Conservation (phyloP, 371 early-diverging fungal species). For the Mortierella sp. region DNA sequence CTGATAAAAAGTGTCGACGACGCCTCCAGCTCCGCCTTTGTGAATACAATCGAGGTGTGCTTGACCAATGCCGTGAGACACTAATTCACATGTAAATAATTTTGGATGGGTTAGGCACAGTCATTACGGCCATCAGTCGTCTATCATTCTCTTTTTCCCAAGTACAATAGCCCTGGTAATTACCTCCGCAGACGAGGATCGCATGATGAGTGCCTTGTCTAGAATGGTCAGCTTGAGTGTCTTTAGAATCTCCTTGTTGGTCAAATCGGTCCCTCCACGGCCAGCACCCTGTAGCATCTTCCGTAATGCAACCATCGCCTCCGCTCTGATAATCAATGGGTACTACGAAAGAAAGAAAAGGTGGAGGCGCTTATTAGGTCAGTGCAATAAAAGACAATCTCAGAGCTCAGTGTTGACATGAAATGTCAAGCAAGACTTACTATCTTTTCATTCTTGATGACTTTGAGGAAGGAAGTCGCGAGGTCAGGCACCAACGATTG, state of each 20-base stretch:
- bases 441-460: slow-evolving; percentile 75
- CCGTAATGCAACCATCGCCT: slow-evolving; percentile 78
- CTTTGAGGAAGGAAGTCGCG: slow-evolving; percentile 70
- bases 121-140: too few species aligned
- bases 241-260: slow-evolving; percentile 83
- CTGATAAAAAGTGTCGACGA: slow-evolving; percentile 71
- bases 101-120: not conserved
- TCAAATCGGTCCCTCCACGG: slow-evolving; percentile 79
- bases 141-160: too few species aligned
- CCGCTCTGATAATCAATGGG: slow-evolving; percentile 76
- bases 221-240: slow-evolving; percentile 72
- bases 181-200: slow-evolving; percentile 83
- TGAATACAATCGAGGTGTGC: slow-evolving; percentile 54
- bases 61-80: slow-evolving; percentile 42
- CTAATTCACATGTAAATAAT: not conserved
- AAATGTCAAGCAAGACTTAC: slow-evolving; percentile 58
- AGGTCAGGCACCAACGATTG: slow-evolving; percentile 88
- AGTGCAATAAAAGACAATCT: not conserved
- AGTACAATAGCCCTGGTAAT: too few species aligned
- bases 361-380: not conserved
- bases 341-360: slow-evolving; percentile 44
- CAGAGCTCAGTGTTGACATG: not conserved
- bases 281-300: slow-evolving; percentile 83
- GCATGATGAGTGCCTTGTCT: slow-evolving; percentile 84
- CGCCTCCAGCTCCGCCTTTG: slow-evolving; percentile 74